These are phyloP conservation scores for Calonectria pseudoreteaudii DNA, from an alignment of 2,329 filamentous ascomycete species.

Conservation along the genomic window DNA sequence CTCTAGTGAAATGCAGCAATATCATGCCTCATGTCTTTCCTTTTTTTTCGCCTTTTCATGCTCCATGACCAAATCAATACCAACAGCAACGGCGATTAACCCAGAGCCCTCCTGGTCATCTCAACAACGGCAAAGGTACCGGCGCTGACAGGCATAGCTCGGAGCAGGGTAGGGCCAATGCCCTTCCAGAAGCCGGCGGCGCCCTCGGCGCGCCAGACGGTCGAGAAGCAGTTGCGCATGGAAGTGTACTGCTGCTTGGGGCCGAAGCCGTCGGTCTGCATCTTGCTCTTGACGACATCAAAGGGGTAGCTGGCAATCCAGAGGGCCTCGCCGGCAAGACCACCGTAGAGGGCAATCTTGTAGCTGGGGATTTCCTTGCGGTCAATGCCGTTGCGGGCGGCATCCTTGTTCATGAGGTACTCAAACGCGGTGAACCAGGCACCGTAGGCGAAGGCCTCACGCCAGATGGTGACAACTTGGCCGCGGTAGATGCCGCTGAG, in stretches of 20 bases:
- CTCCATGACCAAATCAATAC: slow-evolving; percentile 14
- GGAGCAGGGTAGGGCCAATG: slow-evolving; percentile 87
- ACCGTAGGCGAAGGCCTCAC: slow-evolving; percentile 95
- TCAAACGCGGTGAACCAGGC: slow-evolving; percentile 96
- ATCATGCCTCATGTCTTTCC: background rate
- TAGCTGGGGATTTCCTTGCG: slow-evolving; percentile 83
- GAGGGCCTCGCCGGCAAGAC: slow-evolving; percentile 90
- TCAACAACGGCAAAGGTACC: slow-evolving; percentile 94
- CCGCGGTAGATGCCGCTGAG: slow-evolving; percentile 86
- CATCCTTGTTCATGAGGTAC: slow-evolving; percentile 94
- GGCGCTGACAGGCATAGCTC: slow-evolving; percentile 96
- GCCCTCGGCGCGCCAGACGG: slow-evolving; percentile 84
- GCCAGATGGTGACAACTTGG: slow-evolving; percentile 83
- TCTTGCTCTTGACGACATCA: slow-evolving; percentile 99
- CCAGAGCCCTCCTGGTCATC: slow-evolving; percentile 73
- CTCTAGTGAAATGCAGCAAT: background rate
- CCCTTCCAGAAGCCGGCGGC: slow-evolving; percentile 93
- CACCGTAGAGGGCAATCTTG: slow-evolving; percentile 93
- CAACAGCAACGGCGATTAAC: slow-evolving; percentile 40
- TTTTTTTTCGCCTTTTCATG: background rate
- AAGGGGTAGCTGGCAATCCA: slow-evolving; percentile 96
- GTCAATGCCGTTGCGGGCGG: slow-evolving; percentile 78
- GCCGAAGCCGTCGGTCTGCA: slow-evolving; percentile 97
- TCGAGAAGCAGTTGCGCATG: slow-evolving; percentile 90
- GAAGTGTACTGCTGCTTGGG: slow-evolving; percentile 75